Evolutionary conservation across 108 stramenopile species (phyloP), one percentile per base, ranked within the genome.

Genomic region (Cylindrotheca closterium): DNA sequence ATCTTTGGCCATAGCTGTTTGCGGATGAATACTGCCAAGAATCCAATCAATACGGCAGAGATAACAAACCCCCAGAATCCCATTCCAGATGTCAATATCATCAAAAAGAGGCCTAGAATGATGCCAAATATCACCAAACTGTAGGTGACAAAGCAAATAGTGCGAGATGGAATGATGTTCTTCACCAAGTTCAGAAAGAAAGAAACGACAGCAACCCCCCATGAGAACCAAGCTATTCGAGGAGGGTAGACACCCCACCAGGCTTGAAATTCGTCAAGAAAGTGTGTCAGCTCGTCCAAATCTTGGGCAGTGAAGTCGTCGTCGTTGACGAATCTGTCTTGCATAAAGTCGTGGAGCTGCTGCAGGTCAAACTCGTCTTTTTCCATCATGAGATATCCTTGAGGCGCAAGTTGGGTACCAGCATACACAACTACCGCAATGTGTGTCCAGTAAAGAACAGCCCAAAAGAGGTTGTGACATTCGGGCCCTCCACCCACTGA

Each of bases 1-100:
- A 94, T 85, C 3, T 66, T 63, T n/a, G 63, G 51, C 80, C 86
- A 77, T 0, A 94, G 79, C 78, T 31, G 78, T 4, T 22, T 30
- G 19, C 27, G 45, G 15, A 56, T 54, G 46, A 67, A 74, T 0
- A 57, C 23, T 4, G 66, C 30, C 33, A 56, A 5, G 47, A 64
- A 8, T 0, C 34, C 21, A 29, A 63, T 34, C 18, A 69, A 26
- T 7, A 54, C 4, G 83, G 15, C 37, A 10, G 10, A 32, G 29
- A 30, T 3, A 10, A 28, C 2, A 21, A 57, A 22, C 0, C 49
- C 7, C 33, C 22, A 50, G 3, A n/a, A 53, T 42, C 37, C 37
- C 7, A 42, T 42, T 42, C 37, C 30, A 17, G 33, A 31, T 34
- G 42, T 60, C 15, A 42, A 15, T 29, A 53, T 17, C 2, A 58